These are phyloP conservation scores for Skeletonema potamos DNA, from an alignment of 108 stramenopile genomes.

Conservation along the genomic window DNA sequence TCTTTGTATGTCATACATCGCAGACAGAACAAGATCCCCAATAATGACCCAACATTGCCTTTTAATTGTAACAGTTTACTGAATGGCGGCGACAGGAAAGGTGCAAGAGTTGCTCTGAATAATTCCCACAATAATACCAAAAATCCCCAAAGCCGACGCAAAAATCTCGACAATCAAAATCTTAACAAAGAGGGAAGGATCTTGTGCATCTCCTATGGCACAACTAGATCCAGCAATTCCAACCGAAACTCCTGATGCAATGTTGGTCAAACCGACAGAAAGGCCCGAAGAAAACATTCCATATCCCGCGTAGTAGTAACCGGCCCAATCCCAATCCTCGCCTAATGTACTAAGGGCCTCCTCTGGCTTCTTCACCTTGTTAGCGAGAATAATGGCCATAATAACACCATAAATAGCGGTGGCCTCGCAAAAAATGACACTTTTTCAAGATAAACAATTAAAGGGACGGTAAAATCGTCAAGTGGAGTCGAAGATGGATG, in stretches of 20 bases:
- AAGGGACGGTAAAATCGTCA: neutral
- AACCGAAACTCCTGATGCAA: constrained; percentile 95
- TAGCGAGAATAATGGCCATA: constrained; percentile 97
- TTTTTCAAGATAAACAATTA: constrained; percentile 12
- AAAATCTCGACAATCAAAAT: constrained; percentile 99
- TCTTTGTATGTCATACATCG: neutral
- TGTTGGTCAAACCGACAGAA: constrained; percentile 97
- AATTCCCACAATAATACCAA: constrained; percentile 99
- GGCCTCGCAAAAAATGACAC: constrained; percentile 99
- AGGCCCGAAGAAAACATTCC: constrained; percentile 96
- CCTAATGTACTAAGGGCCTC: constrained; percentile 54
- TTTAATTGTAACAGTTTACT: constrained; percentile 8
- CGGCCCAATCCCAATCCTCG: constrained; percentile 82
- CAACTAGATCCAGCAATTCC: constrained; percentile 97
- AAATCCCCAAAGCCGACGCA: constrained; percentile 98
- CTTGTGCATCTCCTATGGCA: constrained; percentile 98
- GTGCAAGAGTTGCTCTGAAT: constrained; percentile 95
- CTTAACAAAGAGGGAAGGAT: constrained; percentile 97
- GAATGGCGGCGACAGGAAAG: constrained; percentile 83
- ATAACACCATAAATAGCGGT: constrained; percentile 99
- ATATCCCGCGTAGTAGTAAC: constrained; percentile 96
- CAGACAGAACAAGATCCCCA: neutral
- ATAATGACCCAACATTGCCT: neutral
- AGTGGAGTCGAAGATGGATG: neutral
- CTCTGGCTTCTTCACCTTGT: constrained; percentile 92